Evolutionary conservation across 2,329 filamentous ascomycete species (phyloP), one percentile per base, ranked within the genome.

Genomic region (Aureobasidium sp.): DNA sequence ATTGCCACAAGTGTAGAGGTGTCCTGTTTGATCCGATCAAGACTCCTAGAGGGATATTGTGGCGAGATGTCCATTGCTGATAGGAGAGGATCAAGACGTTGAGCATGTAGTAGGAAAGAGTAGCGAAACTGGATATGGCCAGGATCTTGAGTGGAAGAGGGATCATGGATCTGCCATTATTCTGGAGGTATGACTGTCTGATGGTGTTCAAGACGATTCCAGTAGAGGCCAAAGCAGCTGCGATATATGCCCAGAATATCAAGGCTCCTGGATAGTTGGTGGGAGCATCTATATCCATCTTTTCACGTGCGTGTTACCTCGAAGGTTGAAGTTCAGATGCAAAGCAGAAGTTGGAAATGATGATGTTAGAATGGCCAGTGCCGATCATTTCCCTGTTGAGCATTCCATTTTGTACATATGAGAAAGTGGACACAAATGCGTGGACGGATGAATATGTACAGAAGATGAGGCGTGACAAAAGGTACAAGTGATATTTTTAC

Each of bases 171-270:
- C 35, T 27, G 24, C 57, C 35, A 60, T 60, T 48, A 1, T 31
- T 33, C 29, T 47, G 17, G 15, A 40, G 44, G 33, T 50, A 24
- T 37, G 45, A 40, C 58, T 57, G 39, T 11, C n/a, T 58, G n/a
- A 66, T 42, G 22, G 64, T 61, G n/a, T 49, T 53, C 6, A 69
- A 50, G 7, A 62, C 19, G 35, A 61, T 15, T 19, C 45, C 45
- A 9, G 68, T 69, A 42, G 70, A 67, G 3, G 63, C 49, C 1
- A 73, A 63, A 7, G 71, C 71, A 3, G 67, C 65, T 39, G 68
- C 47, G 44, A 69, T 72, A 66, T 73, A 74, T 12, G 67, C 49
- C 70, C 71, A 73, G 67, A 74, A 73, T 29, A 73, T 67, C 44
- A 66, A 44, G 8, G 70, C 70, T 31, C 70, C 70, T 22, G 66